These are phyloP conservation scores for Macrophomina phaseolina DNA, from an alignment of 2,329 filamentous ascomycete species.

Conservation along the genomic window DNA sequence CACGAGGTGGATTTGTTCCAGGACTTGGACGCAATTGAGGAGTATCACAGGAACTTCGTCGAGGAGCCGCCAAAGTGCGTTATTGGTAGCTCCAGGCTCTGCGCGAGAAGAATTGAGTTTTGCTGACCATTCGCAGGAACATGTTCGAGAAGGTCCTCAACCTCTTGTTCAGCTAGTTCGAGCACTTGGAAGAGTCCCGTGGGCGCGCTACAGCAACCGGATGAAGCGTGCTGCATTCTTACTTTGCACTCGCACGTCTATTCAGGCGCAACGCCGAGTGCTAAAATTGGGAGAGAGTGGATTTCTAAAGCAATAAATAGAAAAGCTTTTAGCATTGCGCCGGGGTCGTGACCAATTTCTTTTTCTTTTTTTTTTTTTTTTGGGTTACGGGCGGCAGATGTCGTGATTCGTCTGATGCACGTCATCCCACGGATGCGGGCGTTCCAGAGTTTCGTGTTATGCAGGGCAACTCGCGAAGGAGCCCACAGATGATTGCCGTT, in stretches of 20 bases:
- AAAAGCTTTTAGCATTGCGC: too few relatives aligned
- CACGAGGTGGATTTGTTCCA: conserved; percentile 67
- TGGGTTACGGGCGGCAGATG: conserved; percentile 1
- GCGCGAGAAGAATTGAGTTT: not conserved
- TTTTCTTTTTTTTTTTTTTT: too few relatives aligned
- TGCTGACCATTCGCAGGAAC: conserved; percentile 35
- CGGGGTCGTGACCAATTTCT: too few relatives aligned
- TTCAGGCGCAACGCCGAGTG: not conserved
- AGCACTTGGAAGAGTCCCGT: too few relatives aligned
- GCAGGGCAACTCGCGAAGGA: not conserved
- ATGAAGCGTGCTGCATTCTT: not conserved
- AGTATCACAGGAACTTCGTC: conserved; percentile 68
- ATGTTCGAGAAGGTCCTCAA: conserved; percentile 50
- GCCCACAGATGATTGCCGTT: too few relatives aligned
- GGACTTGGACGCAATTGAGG: conserved; percentile 70
- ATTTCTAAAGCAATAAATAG: not conserved
- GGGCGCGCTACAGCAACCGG: not conserved
- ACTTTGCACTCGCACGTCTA: not conserved
- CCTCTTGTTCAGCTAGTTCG: conserved; percentile 49
- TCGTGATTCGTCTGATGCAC: conserved; percentile 21
- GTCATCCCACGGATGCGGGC: not conserved
- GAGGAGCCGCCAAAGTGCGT: conserved; percentile 30
- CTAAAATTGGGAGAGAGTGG: not conserved
- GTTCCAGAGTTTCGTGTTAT: not conserved
- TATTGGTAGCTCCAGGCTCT: not conserved